Base-by-base conservation (phyloP, 2,329 filamentous ascomycete genomes). In the Penicillium verrucosum region DNA sequence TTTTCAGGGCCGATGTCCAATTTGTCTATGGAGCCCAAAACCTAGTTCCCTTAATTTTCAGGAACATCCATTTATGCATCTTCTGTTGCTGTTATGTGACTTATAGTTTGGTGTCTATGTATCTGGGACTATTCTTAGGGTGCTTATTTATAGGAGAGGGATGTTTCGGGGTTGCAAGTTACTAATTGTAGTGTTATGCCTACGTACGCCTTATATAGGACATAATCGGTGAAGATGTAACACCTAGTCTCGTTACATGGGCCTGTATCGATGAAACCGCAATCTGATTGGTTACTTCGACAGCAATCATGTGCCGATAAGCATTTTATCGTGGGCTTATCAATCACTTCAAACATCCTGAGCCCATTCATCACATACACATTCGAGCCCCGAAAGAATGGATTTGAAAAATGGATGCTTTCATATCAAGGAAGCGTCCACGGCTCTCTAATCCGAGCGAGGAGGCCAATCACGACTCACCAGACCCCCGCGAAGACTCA, bases 401-500 rank as follows among this genome's bases (percentile, higher is more conserved):
- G 29, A 46, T 16, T 16, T 18, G 37, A 21, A 23, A 12, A 9
- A 76, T 80, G 74, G 78, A 76, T 52, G 71, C 73, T 9, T 76
- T 75, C 54, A 27, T 78, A 40, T 73, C 65, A 5, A 67, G 69
- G 48, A 77, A 77, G 55, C 68, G 69, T 49, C 68, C 65, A 21
- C 68, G 68, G 52, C 49, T 63, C 27, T 68, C 60, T 6, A 54
- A 57, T 27, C 36, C 56, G 5, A 36, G 18, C 4, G 51, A 44
- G n/a, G 45, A 36, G 32, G 1, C 42, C 23, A 38, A 56, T 30
- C 36, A 34, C 7, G 11, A 51, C 73, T n/a, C 30, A 34, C 46
- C 49, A 9, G 53, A 56, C 21, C 45, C 50, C 10, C 82, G 85
- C 16, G 85, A 92, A 16, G 89, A 96, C 45, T 87, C 89, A 1